Conservation (phyloP, 2,329 filamentous ascomycete genomes). For the Colletotrichum coccodes region DNA sequence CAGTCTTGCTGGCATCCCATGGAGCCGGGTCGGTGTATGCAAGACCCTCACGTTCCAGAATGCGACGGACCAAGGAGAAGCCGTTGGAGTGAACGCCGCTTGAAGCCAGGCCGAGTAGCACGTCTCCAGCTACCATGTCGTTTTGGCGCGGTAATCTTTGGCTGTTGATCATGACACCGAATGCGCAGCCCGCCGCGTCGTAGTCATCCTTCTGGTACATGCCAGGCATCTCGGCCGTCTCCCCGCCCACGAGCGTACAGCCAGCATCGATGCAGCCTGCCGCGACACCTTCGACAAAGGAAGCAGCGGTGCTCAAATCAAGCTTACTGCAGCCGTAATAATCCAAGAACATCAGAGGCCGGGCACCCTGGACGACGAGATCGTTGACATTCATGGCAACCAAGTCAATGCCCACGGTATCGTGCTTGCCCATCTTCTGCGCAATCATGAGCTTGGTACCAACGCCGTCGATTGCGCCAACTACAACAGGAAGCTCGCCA, state of each 20-base stretch:
- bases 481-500: slow-evolving; percentile 74
- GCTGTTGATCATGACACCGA: slow-evolving; percentile 80
- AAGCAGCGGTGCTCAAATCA: slow-evolving; percentile 78
- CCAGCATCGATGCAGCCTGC: slow-evolving; percentile 85
- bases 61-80: slow-evolving; percentile 94
- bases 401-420: slow-evolving; percentile 95
- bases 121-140: slow-evolving; percentile 83
- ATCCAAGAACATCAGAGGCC: slow-evolving; percentile 96
- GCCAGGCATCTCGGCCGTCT: slow-evolving; percentile 98
- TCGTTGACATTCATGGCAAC: slow-evolving; percentile 99
- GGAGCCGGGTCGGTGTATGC: slow-evolving; percentile 78
- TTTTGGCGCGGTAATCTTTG: slow-evolving; percentile 79
- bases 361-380: slow-evolving; percentile 93
- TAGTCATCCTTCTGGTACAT: slow-evolving; percentile 92
- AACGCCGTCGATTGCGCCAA: slow-evolving; percentile 96
- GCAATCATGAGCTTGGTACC: slow-evolving; percentile 98
- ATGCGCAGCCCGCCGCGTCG: slow-evolving; percentile 89
- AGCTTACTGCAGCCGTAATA: slow-evolving; percentile 96
- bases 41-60: slow-evolving; percentile 79
- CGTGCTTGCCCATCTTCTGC: slow-evolving; percentile 87
- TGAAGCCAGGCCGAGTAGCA: slow-evolving; percentile 86
- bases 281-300: slow-evolving; percentile 93
- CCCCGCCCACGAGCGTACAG: slow-evolving; percentile 93
- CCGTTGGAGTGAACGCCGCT: slow-evolving; percentile 95
- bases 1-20: slow-evolving; percentile 72